Conservation (phyloP, 2,329 filamentous ascomycete species). For the Aspergillus piperis region DNA sequence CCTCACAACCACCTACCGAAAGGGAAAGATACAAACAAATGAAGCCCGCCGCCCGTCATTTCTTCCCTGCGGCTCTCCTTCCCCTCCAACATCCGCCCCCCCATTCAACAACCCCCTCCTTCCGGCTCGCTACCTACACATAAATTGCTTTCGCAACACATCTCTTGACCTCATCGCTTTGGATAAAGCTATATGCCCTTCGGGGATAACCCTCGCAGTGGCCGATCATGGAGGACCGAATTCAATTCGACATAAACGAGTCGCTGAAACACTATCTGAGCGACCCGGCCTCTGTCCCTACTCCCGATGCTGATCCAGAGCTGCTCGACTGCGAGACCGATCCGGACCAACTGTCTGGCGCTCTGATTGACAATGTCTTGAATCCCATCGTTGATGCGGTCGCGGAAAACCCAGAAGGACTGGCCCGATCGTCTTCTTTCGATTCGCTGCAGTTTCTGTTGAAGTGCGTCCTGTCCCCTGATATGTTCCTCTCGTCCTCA, state of each 20-base stretch:
- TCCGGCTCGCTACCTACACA: neutral
- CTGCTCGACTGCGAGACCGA: slow-evolving; percentile 92
- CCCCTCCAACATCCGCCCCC: slow-evolving; percentile 15
- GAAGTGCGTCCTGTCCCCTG: slow-evolving; percentile 76
- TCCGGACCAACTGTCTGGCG: slow-evolving; percentile 75
- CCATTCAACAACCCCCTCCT: neutral
- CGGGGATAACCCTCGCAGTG: slow-evolving; percentile 22
- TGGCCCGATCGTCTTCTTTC: slow-evolving; percentile 75
- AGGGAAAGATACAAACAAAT: slow-evolving; percentile 36
- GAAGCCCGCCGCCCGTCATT: slow-evolving; percentile 11
- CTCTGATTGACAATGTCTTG: slow-evolving; percentile 78
- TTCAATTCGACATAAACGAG: slow-evolving; percentile 93
- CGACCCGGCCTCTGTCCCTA: slow-evolving; percentile 79
- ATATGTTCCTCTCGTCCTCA: slow-evolving; percentile 32
- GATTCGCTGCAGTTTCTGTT: slow-evolving; percentile 94
- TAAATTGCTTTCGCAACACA: neutral
- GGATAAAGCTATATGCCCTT: slow-evolving; percentile 5
- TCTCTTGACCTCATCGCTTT: neutral
- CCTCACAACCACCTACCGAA: slow-evolving; percentile 23
- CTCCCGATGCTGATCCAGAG: slow-evolving; percentile 78
- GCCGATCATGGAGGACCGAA: slow-evolving; percentile 63
- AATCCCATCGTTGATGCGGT: slow-evolving; percentile 92
- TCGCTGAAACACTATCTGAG: slow-evolving; percentile 96
- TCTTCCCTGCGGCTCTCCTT: slow-evolving; percentile 18
- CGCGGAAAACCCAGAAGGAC: slow-evolving; percentile 85